A percentile compares a stretch with the other conserved stretches of the same genome.
Conservation (phyloP, 2,329 filamentous ascomycete species). For the Colletotrichum lini region DNA sequence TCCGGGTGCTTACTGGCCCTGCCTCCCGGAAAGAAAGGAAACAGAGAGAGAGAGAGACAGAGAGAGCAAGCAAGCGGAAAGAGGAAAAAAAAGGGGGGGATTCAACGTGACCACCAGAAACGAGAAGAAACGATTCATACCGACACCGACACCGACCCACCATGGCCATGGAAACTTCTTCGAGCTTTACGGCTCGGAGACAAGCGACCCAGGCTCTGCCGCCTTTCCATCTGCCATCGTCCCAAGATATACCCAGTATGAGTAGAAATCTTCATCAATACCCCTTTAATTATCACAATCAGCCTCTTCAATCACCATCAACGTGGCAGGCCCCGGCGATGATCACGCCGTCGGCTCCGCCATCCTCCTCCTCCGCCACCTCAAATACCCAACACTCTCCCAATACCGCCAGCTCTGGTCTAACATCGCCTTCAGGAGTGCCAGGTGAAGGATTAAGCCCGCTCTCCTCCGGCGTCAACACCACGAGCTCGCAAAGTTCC, state of each 20-base stretch:
- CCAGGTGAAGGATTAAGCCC: constrained; percentile 74
- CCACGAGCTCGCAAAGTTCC: constrained; percentile 64
- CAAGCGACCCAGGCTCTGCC: constrained; percentile 79
- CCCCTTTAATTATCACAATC: constrained; percentile 33
- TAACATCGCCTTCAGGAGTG: constrained; percentile 70
- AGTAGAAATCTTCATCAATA: constrained; percentile 50
- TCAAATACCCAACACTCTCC: constrained; percentile 55
- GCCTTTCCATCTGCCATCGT: constrained; percentile 77
- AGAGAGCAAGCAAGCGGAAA: too few relatives aligned
- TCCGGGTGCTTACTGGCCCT: neutral
- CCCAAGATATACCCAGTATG: constrained; percentile 63
- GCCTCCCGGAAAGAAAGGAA: neutral
- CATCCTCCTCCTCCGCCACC: constrained; percentile 65
- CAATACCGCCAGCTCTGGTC: constrained; percentile 58
- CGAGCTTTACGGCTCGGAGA: constrained; percentile 79
- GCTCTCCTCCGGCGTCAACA: constrained; percentile 73
- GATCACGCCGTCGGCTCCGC: constrained; percentile 35
- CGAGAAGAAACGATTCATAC: neutral
- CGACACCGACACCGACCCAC: constrained; percentile 7
- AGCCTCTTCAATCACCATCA: constrained; percentile 27
- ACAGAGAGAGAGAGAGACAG: neutral
- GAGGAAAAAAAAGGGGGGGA: neutral
- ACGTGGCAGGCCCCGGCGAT: constrained; percentile 33
- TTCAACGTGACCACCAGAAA: constrained; percentile 41
- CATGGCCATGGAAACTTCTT: constrained; percentile 51